Percentiles rank a stretch among this genome's conserved stretches.
Conservation (phyloP, 1,284 basidiomycete genomes). For the Sparassis latifolia region DNA sequence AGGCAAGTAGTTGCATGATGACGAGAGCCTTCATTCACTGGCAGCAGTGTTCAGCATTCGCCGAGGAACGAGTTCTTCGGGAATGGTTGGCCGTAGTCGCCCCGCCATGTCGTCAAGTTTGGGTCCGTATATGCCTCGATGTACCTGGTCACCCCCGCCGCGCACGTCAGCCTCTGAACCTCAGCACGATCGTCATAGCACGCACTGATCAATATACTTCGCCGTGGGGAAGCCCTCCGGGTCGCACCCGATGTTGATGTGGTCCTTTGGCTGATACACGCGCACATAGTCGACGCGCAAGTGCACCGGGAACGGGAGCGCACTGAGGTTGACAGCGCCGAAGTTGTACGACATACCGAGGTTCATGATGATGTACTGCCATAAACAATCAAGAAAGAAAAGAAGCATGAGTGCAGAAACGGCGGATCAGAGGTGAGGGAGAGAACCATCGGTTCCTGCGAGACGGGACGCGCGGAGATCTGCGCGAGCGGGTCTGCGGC, state of each 20-base stretch:
- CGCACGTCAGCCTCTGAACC: neutral
- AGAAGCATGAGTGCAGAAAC: neutral
- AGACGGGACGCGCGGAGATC: slow-evolving; percentile 52
- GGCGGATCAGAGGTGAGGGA: neutral
- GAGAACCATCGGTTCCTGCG: slow-evolving; percentile 58
- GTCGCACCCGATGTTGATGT: slow-evolving; percentile 47
- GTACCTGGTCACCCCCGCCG: slow-evolving; percentile 12
- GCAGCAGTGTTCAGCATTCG: slow-evolving; percentile 15
- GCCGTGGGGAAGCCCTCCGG: slow-evolving; percentile 46
- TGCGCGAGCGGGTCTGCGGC: slow-evolving; percentile 43
- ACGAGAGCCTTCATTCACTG: no score
- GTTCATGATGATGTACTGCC: slow-evolving; percentile 44
- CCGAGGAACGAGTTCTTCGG: slow-evolving; percentile 29
- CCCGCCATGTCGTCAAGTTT: slow-evolving; percentile 33
- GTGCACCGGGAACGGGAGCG: slow-evolving; percentile 39
- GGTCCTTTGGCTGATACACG: slow-evolving; percentile 43
- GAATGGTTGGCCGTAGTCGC: slow-evolving; percentile 27
- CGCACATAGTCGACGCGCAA: slow-evolving; percentile 56
- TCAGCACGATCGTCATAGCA: neutral
- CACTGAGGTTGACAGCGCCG: slow-evolving; percentile 38
- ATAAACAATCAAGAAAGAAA: neutral
- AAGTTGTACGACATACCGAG: slow-evolving; percentile 53
- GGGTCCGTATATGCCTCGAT: slow-evolving; percentile 33
- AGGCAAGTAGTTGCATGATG: no score
- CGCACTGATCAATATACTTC: slow-evolving; percentile 37